Conservation (phyloP, 164 flowering plant species). For the Paratinospora sagittata region DNA sequence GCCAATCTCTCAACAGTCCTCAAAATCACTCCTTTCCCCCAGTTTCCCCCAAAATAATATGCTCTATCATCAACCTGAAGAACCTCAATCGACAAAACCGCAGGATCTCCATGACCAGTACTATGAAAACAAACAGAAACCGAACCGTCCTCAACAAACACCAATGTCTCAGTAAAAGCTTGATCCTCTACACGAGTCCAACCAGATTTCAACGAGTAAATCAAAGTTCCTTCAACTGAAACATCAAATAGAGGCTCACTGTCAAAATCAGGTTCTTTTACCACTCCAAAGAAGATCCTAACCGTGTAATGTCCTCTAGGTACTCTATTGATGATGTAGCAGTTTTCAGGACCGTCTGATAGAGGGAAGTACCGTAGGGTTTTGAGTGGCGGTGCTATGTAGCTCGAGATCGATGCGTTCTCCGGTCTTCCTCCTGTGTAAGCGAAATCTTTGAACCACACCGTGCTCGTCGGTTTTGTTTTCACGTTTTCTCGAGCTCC, state of each 20-base stretch:
- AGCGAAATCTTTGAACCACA: slow-evolving; percentile 81
- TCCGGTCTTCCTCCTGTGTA: slow-evolving; percentile 82
- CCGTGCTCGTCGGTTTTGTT: slow-evolving; percentile 58
- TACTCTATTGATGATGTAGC: slow-evolving; percentile 65
- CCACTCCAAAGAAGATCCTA: slow-evolving; percentile 75
- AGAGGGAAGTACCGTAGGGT: slow-evolving; percentile 91
- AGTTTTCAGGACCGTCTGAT: slow-evolving; percentile 82
- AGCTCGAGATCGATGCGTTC: slow-evolving; percentile 62
- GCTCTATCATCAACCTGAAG: slow-evolving; percentile 79
- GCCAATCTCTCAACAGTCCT: slow-evolving; percentile 62
- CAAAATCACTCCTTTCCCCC: slow-evolving; percentile 58
- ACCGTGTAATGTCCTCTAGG: slow-evolving; percentile 74
- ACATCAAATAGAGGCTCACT: slow-evolving; percentile 84
- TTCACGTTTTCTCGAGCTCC: slow-evolving; percentile 68
- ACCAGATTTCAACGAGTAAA: slow-evolving; percentile 64
- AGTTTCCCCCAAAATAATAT: slow-evolving; percentile 55
- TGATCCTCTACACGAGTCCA: slow-evolving; percentile 73
- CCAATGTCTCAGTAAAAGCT: slow-evolving; percentile 67
- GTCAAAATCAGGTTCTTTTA: slow-evolving; percentile 40
- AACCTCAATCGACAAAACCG: slow-evolving; percentile 81
- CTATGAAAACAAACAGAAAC: slow-evolving; percentile 89
- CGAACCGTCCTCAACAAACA: slow-evolving; percentile 58
- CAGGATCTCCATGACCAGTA: slow-evolving; percentile 97
- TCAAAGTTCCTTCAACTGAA: slow-evolving; percentile 80
- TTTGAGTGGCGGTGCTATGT: slow-evolving; percentile 57